phyloP scores from a whole-genome alignment of 306 rosid species.

The Dryas alaskensis region DNA sequence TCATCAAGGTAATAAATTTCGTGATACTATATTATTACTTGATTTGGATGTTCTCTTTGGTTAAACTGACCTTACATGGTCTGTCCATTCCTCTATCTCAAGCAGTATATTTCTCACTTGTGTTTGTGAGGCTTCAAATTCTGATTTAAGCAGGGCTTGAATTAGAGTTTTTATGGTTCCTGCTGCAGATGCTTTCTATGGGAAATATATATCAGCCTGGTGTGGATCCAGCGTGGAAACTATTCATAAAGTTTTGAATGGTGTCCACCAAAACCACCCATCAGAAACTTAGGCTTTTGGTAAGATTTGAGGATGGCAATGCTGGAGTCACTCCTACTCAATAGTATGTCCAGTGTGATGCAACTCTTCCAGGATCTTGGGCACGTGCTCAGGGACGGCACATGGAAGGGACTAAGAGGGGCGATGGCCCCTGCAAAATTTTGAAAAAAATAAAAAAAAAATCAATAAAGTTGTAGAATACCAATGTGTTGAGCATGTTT shows the following conservation, averaged over 20 bases:
- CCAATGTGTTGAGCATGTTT: no score
- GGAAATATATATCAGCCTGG: background rate
- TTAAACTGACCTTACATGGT: background rate
- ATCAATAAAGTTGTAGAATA: no score
- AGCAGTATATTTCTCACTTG: background rate
- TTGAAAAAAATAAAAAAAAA: no score
- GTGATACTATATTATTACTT: background rate
- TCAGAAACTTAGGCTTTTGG: background rate
- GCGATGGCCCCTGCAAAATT: no score
- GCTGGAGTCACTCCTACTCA: no score
- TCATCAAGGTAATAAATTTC: background rate
- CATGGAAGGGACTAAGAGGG: no score
- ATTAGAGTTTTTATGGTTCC: background rate
- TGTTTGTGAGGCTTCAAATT: constrained; percentile 8
- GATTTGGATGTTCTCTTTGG: background rate
- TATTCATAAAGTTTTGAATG: background rate
- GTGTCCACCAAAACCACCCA: background rate
- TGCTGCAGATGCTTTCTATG: background rate
- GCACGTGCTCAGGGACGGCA: background rate
- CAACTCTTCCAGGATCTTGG: background rate
- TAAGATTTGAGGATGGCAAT: background rate
- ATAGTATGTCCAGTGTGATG: background rate
- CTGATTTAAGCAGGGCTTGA: background rate
- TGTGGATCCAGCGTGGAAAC: background rate
- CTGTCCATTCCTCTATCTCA: background rate